These are phyloP conservation scores for Geotrichum bryndzae DNA, from an alignment of 1,139 yeast genomes.

Conservation along the genomic window DNA sequence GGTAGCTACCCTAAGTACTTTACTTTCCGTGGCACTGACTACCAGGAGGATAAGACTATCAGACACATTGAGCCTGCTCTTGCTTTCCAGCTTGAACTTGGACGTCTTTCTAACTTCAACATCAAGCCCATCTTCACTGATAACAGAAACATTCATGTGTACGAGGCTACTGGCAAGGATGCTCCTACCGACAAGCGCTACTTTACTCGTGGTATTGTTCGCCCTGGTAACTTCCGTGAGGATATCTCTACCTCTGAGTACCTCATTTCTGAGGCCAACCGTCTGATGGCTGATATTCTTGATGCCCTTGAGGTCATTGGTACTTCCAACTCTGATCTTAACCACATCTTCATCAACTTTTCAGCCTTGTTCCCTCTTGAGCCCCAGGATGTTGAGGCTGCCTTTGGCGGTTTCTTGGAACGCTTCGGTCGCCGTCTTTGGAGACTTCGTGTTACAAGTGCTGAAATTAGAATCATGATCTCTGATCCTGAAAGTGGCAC, in stretches of 20 bases:
- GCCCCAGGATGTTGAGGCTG: constrained; percentile 95
- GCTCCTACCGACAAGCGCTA: constrained; percentile 90
- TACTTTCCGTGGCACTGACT: constrained; percentile 87
- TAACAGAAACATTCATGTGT: constrained; percentile 94
- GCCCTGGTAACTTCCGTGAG: constrained; percentile 91
- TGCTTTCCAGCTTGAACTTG: constrained; percentile 94
- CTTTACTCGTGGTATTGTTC: constrained; percentile 93
- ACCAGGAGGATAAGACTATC: constrained; percentile 69
- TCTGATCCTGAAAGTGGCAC: constrained; percentile 76
- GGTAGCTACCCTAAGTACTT: constrained; percentile 93
- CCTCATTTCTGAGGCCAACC: constrained; percentile 89
- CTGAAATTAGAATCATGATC: constrained; percentile 93
- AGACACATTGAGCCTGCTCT: constrained; percentile 98
- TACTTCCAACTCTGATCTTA: constrained; percentile 89
- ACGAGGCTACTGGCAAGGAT: constrained; percentile 92
- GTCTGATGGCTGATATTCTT: constrained; percentile 90
- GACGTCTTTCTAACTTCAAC: constrained; percentile 88
- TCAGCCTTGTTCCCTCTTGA: constrained; percentile 90
- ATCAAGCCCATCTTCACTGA: constrained; percentile 94
- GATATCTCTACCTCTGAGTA: constrained; percentile 91
- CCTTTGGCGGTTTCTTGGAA: constrained; percentile 95
- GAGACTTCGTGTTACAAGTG: constrained; percentile 95
- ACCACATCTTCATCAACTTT: constrained; percentile 93
- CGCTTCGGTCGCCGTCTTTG: constrained; percentile 95
- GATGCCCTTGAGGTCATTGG: constrained; percentile 93